Evolutionary conservation across 768 basidiomycete genomes (phyloP).

Genomic region (Rhodosporidiobolus sp.): DNA sequence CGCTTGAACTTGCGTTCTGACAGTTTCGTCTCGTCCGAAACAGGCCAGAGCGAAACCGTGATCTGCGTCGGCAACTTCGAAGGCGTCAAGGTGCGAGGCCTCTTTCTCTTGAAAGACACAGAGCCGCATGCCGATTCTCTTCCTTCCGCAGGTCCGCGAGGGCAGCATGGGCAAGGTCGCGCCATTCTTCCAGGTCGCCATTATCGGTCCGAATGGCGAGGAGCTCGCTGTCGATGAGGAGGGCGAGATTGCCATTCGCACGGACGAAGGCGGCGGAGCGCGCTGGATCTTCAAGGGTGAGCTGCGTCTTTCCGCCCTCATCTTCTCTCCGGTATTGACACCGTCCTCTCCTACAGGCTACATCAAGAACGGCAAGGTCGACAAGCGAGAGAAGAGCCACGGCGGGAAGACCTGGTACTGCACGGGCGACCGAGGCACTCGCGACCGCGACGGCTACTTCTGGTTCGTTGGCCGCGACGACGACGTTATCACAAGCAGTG

Average conservation of each 20-base stretch:
- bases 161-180: conserved; percentile 29
- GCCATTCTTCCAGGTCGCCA: conserved; percentile 18
- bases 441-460: conserved; percentile 37
- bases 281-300: conserved; percentile 39
- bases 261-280: conserved; percentile 18
- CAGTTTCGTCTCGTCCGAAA: no score
- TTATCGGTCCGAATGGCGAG: conserved; percentile 27
- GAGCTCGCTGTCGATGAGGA: conserved; percentile 25
- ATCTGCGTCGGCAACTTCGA: conserved; percentile 29
- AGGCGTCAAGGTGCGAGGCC: neutral
- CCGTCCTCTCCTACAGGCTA: conserved; percentile 4
- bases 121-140: neutral
- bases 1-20: no score
- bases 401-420: conserved; percentile 36
- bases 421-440: conserved; percentile 28
- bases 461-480: conserved; percentile 37
- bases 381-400: conserved; percentile 15
- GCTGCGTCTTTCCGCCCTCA: neutral
- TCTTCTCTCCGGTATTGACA: neutral
- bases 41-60: conserved; percentile 31
- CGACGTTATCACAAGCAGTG: conserved; percentile 32
- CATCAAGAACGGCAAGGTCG: conserved; percentile 38
- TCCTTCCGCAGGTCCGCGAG: conserved; percentile 4
- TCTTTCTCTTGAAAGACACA: neutral
- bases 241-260: conserved; percentile 24